Evolutionary conservation across 1,284 basidiomycete species (phyloP), one percentile per base, ranked within the genome.

Genomic region (Malassezia globosa): DNA sequence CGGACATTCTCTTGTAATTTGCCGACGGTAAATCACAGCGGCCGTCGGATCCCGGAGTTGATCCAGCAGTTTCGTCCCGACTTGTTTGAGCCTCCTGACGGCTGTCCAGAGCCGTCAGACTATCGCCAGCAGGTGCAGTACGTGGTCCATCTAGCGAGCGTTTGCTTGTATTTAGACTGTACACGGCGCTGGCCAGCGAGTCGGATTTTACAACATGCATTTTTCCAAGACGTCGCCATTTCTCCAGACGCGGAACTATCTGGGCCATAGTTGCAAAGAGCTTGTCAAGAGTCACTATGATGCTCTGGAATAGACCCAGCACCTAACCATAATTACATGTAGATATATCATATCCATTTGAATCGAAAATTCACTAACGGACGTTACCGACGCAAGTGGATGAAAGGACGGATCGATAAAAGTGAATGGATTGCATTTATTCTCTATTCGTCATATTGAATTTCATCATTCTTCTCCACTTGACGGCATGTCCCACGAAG

Each of bases 1-100:
- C 61, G 64, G 34, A 67, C 63, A 4, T 64, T 68, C 38, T 50
- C 59, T n/a, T 60, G 56, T 57, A 64, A 60, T 45, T 48, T 67
- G 3, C 66, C 65, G 2, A 54, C 46, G 8, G 58, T 60, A 23
- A 55, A 56, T 8, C 51, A 48, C 22, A 39, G 44, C 11, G 55
- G 55, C 1, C 48, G 38, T n/a, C 43, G 59, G 2, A 42, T 70
- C 37, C 58, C 56, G 16, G 66, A 69, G 21, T 63, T 66, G 25
- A 61, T 70, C 38, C 37, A 56, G 19, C 31, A 56, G 5, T 40
- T 70, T 33, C 68, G 68, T n/a, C 67, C 67, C 4, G 52, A 48
- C 4, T 42, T 70, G 10, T 50, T 42, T 18, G 46, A 66, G 35
- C 39, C 52, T 8, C 51, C 63, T 1, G 49, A 36, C 19, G 41